Evolutionary conservation across 805 yeast genomes (phyloP).

Genomic region (Saturnispora besseyi): DNA sequence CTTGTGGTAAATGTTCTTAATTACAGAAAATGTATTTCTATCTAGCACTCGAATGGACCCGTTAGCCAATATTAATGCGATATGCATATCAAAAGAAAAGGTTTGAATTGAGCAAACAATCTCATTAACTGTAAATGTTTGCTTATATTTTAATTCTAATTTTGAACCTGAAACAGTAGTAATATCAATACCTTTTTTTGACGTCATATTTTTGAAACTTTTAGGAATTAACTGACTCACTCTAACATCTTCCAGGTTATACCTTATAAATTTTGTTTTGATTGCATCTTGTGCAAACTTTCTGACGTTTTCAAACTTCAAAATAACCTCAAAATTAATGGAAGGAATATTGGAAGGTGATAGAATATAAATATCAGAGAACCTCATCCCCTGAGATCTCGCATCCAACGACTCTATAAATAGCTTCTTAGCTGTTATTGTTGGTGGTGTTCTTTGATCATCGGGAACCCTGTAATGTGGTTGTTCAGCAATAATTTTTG

Average conservation of each 20-base stretch:
- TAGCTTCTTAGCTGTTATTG: constrained; percentile 28
- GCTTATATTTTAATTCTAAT: constrained; percentile 15
- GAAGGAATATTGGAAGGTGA: constrained; percentile 37
- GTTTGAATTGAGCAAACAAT: constrained; percentile 24
- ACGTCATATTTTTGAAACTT: constrained; percentile 20
- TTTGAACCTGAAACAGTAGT: not conserved
- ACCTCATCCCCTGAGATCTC: constrained; percentile 7
- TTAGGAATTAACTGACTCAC: constrained; percentile 16
- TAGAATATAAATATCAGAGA: constrained; percentile 32
- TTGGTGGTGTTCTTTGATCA: constrained; percentile 35
- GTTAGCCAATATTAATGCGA: constrained; percentile 32
- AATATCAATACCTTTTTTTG: constrained; percentile 15
- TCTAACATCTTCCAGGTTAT: constrained; percentile 17
- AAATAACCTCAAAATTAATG: constrained; percentile 37
- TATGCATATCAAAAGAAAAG: constrained; percentile 31
- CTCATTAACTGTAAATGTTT: constrained; percentile 22
- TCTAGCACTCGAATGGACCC: constrained; percentile 41
- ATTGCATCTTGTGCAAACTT: constrained; percentile 9
- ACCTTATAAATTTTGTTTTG: constrained; percentile 20
- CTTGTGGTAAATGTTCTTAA: constrained; percentile 15
- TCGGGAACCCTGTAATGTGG: constrained; percentile 45
- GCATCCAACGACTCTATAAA: constrained; percentile 19
- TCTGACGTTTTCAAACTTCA: constrained; percentile 32
- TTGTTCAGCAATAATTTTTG: constrained; percentile 35
- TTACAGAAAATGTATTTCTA: constrained; percentile 25